Evolutionary conservation across 2,329 filamentous ascomycete genomes (phyloP), one percentile per base, ranked within the genome.

Genomic region (Pseudogymnoascus sp.): DNA sequence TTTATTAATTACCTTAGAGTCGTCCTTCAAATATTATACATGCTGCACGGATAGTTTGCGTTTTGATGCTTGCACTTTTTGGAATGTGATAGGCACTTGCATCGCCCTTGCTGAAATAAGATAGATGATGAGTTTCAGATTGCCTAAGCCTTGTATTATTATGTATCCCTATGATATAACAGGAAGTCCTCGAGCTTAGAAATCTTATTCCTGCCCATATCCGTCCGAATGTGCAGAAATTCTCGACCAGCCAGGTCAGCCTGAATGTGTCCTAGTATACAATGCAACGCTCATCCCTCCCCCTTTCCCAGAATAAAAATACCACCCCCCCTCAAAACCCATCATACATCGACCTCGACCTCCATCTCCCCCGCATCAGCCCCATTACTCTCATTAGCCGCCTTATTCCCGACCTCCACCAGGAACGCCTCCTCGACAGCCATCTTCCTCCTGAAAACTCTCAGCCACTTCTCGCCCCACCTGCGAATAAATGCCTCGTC

Each of bases 401-500:
- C 21, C 21, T 42, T 66, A 68, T 73, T 76, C 60, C 65, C 72
- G 2, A 73, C 73, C 67, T 79, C 78, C 7, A 75, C 63, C 60
- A 81, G 71, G 71, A 84, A 85, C 0, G 89, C 84, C 76, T 97
- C 92, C 77, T 97, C 93, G 12, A 97, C 90, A 2, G 90, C 90
- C 12, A 85, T 84, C 76, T 91, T 89, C 46, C 95, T 82, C 70
- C 87, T 80, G 75, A 96, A 97, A 1, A 95, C 91, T 34, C 91
- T 83, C 66, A 91, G 78, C 95, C 95, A 99, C 59, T 92, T 84
- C 72, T 85, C 84, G 0, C 89, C 93, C 95, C 95, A 97, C 60
- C 84, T 82, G 66, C 84, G 83, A 64, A 96, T 83, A 67, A 93
- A 79, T 65, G 82, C 82, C 68, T 88, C 84, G 34, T 84, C 81